Conservation (phyloP, 352 stramenopile genomes). For the Phytophthora sp. region DNA sequence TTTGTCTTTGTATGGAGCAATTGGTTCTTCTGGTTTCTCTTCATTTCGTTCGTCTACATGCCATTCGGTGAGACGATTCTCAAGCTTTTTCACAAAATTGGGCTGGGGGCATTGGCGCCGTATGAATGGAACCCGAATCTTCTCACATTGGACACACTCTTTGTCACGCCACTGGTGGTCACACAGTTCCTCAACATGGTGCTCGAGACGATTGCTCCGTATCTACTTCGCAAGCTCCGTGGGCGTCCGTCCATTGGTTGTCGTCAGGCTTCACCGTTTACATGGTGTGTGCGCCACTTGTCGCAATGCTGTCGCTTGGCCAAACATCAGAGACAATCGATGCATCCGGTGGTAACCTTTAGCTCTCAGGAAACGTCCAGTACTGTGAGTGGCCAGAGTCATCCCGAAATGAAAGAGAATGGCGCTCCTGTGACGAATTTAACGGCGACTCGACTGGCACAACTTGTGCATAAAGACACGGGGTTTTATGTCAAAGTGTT, state of each 20-base stretch:
- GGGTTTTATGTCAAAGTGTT: conserved; percentile 73
- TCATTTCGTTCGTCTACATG: conserved; percentile 91
- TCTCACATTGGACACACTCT: conserved; percentile 86
- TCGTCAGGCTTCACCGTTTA: conserved; percentile 65
- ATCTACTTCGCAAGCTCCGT: conserved; percentile 79
- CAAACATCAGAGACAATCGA: conserved; percentile 28
- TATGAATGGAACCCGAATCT: conserved; percentile 77
- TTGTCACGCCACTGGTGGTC: conserved; percentile 88
- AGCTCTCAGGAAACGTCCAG: conserved; percentile 23
- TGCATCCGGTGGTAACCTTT: conserved; percentile 13
- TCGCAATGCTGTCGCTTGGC: conserved; percentile 45
- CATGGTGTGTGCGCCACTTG: conserved; percentile 57
- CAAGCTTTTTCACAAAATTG: conserved; percentile 52
- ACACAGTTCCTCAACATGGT: conserved; percentile 91
- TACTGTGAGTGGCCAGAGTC: conserved; percentile 4
- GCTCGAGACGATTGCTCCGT: conserved; percentile 87
- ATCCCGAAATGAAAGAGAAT: conserved; percentile 28
- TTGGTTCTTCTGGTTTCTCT: conserved; percentile 93
- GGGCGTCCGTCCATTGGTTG: conserved; percentile 68
- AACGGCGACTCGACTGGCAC: conserved; percentile 65
- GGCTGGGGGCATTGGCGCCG: conserved; percentile 60
- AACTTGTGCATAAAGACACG: conserved; percentile 74
- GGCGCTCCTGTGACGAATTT: conserved; percentile 42
- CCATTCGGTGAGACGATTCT: conserved; percentile 82
- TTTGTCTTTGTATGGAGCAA: conserved; percentile 93